phyloP scores from a whole-genome alignment of 2,329 filamentous ascomycete species.

The Phialophora tarda region DNA sequence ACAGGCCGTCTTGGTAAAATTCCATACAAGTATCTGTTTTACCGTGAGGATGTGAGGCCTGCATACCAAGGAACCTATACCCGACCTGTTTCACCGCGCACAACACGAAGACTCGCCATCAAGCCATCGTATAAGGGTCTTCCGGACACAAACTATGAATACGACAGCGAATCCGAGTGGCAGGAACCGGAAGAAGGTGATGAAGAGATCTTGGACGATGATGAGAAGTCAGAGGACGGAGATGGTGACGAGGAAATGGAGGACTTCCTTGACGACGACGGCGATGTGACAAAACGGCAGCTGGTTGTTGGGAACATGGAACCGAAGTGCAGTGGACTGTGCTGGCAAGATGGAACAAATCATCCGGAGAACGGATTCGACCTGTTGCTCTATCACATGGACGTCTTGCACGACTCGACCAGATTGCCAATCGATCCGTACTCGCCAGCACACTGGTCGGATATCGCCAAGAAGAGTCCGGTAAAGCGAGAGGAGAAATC shows the following conservation, averaged over 20 bases:
- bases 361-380: slow-evolving; percentile 56
- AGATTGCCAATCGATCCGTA: slow-evolving; percentile 76
- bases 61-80: slow-evolving; percentile 69
- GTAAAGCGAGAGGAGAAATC: slow-evolving; percentile 38
- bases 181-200: slow-evolving; percentile 73
- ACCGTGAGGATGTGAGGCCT: slow-evolving; percentile 66
- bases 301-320: slow-evolving; percentile 70
- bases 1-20: slow-evolving; percentile 41
- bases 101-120: slow-evolving; percentile 56
- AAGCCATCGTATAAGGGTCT: slow-evolving; percentile 60
- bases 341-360: slow-evolving; percentile 69
- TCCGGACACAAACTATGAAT: slow-evolving; percentile 66
- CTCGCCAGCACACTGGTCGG: slow-evolving; percentile 77
- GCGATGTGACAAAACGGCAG: slow-evolving; percentile 69
- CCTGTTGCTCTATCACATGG: slow-evolving; percentile 70
- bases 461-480: slow-evolving; percentile 29
- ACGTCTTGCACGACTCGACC: slow-evolving; percentile 51
- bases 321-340: slow-evolving; percentile 78
- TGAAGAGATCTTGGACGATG: slow-evolving; percentile 70
- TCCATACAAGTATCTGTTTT: slow-evolving; percentile 64
- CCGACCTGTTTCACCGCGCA: slow-evolving; percentile 49
- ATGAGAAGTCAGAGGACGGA: slow-evolving; percentile 65
- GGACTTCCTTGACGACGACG: slow-evolving; percentile 86
- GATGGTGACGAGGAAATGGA: slow-evolving; percentile 85
- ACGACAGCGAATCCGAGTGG: slow-evolving; percentile 71